phyloP scores from a whole-genome alignment of 176 grass and related monocot species.

The Poa pratensis region DNA sequence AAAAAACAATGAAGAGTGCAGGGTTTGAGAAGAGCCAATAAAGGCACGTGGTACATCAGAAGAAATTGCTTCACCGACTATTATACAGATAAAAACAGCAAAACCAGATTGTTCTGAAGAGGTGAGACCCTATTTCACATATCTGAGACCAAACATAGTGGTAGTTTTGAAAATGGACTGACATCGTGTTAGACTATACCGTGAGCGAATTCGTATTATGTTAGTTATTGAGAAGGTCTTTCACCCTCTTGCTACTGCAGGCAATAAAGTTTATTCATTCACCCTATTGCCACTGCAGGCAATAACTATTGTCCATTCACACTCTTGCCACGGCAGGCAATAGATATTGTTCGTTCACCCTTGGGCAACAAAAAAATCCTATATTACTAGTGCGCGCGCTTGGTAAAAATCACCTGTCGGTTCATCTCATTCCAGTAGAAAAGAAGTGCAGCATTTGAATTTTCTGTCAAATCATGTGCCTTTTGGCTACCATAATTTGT shows the following conservation, averaged over 20 bases:
- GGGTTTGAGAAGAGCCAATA: not conserved
- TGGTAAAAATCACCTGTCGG: constrained; percentile 64
- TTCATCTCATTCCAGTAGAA: constrained; percentile 96
- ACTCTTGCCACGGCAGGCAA: not conserved
- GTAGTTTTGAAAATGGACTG: constrained; percentile 14
- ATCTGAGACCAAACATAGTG: not conserved
- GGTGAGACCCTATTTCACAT: constrained; percentile 14
- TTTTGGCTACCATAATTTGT: constrained; percentile 93
- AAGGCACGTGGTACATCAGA: not conserved
- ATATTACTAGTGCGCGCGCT: not conserved
- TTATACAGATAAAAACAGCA: not conserved
- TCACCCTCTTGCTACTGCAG: constrained; percentile 3
- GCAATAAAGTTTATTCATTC: not conserved
- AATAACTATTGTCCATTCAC: not conserved
- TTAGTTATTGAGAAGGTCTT: not conserved
- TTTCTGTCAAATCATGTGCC: constrained; percentile 76
- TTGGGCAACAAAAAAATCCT: not conserved
- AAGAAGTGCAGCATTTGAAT: constrained; percentile 82
- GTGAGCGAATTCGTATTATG: not conserved
- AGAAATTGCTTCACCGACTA: not conserved
- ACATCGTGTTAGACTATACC: not conserved
- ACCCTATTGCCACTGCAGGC: constrained; percentile 2
- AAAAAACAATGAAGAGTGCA: not conserved
- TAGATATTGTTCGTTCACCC: not conserved
- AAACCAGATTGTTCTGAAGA: constrained; percentile 4